phyloP scores from a whole-genome alignment of 768 basidiomycete genomes.

The Lepiota venenata region DNA sequence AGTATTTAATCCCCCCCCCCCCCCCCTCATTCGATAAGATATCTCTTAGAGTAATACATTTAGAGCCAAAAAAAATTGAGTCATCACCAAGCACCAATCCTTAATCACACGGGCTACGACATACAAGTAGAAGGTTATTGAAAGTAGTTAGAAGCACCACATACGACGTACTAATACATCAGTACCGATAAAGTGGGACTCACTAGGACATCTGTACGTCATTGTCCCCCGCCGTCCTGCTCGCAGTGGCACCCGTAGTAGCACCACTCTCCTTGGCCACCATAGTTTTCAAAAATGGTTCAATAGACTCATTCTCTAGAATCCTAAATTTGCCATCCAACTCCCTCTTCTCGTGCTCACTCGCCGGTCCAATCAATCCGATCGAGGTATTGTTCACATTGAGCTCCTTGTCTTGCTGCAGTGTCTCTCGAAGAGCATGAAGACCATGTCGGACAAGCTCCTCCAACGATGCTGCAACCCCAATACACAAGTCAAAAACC shows the following conservation, averaged over 20 bases:
- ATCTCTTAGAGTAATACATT: neutral
- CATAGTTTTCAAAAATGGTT: slow-evolving; percentile 77
- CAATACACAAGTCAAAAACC: neutral
- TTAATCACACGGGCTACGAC: neutral
- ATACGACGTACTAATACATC: slow-evolving; percentile 4
- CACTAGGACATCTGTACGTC: slow-evolving; percentile 87
- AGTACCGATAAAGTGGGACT: slow-evolving; percentile 15
- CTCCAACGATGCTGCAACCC: slow-evolving; percentile 66
- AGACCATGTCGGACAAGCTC: slow-evolving; percentile 91
- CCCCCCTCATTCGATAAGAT: slow-evolving; percentile 1
- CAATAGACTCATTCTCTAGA: slow-evolving; percentile 47
- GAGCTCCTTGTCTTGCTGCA: slow-evolving; percentile 98
- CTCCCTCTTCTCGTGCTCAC: slow-evolving; percentile 51
- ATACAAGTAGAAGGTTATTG: neutral
- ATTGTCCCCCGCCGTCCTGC: slow-evolving; percentile 46
- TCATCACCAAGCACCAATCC: neutral
- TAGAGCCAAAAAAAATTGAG: neutral
- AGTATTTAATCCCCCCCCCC: too few relatives aligned
- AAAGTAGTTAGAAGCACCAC: neutral
- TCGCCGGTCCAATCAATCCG: slow-evolving; percentile 81
- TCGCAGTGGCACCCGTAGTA: slow-evolving; percentile 2
- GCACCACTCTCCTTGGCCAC: slow-evolving; percentile 48
- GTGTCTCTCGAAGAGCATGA: slow-evolving; percentile 91
- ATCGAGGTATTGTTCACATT: slow-evolving; percentile 92
- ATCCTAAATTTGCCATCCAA: slow-evolving; percentile 30